These are phyloP conservation scores for Aspergillus sp. DNA, from an alignment of 2,329 filamentous ascomycete species.

Conservation along the genomic window DNA sequence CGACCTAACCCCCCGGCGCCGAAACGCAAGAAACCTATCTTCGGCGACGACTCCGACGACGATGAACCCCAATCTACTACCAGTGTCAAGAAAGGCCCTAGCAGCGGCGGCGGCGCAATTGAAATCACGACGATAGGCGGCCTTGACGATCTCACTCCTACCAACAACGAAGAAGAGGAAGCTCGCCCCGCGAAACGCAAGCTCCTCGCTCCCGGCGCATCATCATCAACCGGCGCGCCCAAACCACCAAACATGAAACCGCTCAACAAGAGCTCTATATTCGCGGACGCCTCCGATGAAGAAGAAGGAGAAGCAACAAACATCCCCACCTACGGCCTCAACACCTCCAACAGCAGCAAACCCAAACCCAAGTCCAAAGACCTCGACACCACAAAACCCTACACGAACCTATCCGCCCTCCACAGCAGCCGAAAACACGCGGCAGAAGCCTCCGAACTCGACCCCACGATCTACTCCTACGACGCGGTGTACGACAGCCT, in stretches of 20 bases:
- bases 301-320: constrained; percentile 22
- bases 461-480: constrained; percentile 53
- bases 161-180: constrained; percentile 19
- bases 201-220: constrained; percentile 30
- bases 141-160: constrained; percentile 24
- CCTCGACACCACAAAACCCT: neutral
- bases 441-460: constrained; percentile 45
- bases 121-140: constrained; percentile 45
- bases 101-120: constrained; percentile 21
- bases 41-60: constrained; percentile 47
- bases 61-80: constrained; percentile 6
- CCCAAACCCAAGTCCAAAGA: neutral
- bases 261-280: constrained; percentile 39
- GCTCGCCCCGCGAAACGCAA: constrained; percentile 38
- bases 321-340: constrained; percentile 26
- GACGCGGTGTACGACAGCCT: constrained; percentile 52
- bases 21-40: constrained; percentile 52
- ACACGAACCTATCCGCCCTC: constrained; percentile 49
- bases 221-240: neutral
- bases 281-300: constrained; percentile 40
- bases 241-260: constrained; percentile 34
- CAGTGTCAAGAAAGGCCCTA: constrained; percentile 6
- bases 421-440: constrained; percentile 50
- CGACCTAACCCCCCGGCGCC: constrained; percentile 28
- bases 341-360: constrained; percentile 22